These are phyloP conservation scores for Paecilomyces niveus DNA, from an alignment of 2,329 filamentous ascomycete genomes.

Conservation along the genomic window DNA sequence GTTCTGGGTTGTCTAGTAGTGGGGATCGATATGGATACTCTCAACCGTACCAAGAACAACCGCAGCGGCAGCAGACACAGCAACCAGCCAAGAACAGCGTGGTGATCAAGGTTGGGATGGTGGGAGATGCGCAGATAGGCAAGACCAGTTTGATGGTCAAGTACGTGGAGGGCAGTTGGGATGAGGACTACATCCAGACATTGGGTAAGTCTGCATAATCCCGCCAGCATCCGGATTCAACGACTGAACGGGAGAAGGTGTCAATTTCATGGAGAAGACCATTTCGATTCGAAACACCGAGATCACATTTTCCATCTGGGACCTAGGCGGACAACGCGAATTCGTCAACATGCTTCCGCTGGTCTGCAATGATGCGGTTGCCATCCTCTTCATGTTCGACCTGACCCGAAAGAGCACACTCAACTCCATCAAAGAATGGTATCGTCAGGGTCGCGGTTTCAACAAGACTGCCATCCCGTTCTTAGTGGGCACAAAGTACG, in stretches of 20 bases:
- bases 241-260: slow-evolving; percentile 48
- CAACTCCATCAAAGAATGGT: slow-evolving; percentile 99
- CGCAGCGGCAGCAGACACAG: slow-evolving; percentile 35
- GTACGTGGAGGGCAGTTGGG: slow-evolving; percentile 98
- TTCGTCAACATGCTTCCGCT: slow-evolving; percentile 99
- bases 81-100: slow-evolving; percentile 53
- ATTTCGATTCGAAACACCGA: slow-evolving; percentile 99
- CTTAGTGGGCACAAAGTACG: slow-evolving; percentile 94
- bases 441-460: slow-evolving; percentile 92
- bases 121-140: slow-evolving; percentile 96
- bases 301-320: slow-evolving; percentile 99
- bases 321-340: slow-evolving; percentile 92
- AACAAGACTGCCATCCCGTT: slow-evolving; percentile 99
- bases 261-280: slow-evolving; percentile 99
- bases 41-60: slow-evolving; percentile 45
- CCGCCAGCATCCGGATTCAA: neutral
- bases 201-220: slow-evolving; percentile 50
- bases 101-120: slow-evolving; percentile 99
- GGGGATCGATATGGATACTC: slow-evolving; percentile 40
- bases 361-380: slow-evolving; percentile 98
- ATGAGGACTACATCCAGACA: slow-evolving; percentile 99
- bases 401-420: slow-evolving; percentile 95
- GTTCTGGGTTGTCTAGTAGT: slow-evolving; percentile 42
- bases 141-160: slow-evolving; percentile 99
- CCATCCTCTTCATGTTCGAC: slow-evolving; percentile 99